phyloP scores from a whole-genome alignment of 805 yeast genomes.

The Nakazawaea ernobii region DNA sequence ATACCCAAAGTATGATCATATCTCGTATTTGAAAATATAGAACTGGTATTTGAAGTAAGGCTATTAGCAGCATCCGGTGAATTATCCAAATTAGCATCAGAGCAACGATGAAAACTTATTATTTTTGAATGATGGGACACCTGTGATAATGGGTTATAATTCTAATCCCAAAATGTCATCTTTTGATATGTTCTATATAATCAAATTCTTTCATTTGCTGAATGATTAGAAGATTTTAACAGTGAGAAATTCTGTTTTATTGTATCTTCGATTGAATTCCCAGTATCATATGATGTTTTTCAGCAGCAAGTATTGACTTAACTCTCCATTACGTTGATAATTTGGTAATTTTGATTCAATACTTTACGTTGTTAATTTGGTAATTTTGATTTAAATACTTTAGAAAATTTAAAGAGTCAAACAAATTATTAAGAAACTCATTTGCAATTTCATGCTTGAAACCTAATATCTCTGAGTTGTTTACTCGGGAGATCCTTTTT shows the following conservation, averaged over 20 bases:
- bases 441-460: constrained; percentile 22
- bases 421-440: constrained; percentile 21
- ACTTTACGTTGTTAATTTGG: too few species aligned
- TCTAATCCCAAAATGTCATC: constrained; percentile 26
- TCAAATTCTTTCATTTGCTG: constrained; percentile 23
- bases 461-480: constrained; percentile 4
- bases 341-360: constrained; percentile 28
- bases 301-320: constrained; percentile 12
- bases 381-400: too few species aligned
- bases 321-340: constrained; percentile 30
- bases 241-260: constrained; percentile 15
- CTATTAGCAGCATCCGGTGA: constrained; percentile 22
- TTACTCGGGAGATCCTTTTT: too few species aligned
- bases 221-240: constrained; percentile 14
- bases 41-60: constrained; percentile 14
- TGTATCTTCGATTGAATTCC: constrained; percentile 11
- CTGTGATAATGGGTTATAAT: constrained; percentile 12
- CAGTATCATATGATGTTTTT: constrained; percentile 3
- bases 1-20: constrained; percentile 11
- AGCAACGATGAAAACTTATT: constrained; percentile 15
- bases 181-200: constrained; percentile 31
- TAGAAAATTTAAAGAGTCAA: constrained; percentile 27
- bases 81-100: constrained; percentile 6
- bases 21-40: constrained; percentile 15
- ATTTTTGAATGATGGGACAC: constrained; percentile 14